phyloP scores from a whole-genome alignment of 371 early-diverging fungal genomes.

The Pancytospora philotis region DNA sequence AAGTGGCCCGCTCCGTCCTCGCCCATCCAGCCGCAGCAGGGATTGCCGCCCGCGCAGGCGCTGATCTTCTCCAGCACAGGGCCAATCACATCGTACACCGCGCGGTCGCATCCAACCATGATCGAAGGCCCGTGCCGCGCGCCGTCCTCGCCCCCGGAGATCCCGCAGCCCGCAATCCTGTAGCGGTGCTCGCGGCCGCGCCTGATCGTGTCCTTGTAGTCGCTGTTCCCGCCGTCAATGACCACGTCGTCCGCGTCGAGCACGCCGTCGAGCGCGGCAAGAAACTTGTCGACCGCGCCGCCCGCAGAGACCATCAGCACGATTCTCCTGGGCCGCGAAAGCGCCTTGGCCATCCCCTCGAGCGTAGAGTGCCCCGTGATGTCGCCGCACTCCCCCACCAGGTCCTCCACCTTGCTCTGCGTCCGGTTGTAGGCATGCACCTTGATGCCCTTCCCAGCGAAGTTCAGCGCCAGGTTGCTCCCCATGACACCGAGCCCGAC shows the following conservation, averaged over 20 bases:
- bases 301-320: conserved; percentile 94
- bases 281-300: conserved; percentile 79
- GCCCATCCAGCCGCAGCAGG: conserved; percentile 98
- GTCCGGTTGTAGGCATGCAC: conserved; percentile 81
- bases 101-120: conserved; percentile 89
- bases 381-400: conserved; percentile 68
- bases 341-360: conserved; percentile 74
- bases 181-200: conserved; percentile 61
- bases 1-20: conserved; percentile 92
- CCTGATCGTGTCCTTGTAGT: conserved; percentile 86
- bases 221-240: conserved; percentile 96
- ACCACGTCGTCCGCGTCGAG: conserved; percentile 81
- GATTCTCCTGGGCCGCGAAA: conserved; percentile 74
- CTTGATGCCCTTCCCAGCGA: conserved; percentile 81
- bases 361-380: conserved; percentile 73
- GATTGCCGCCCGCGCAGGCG: conserved; percentile 66
- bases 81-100: conserved; percentile 70
- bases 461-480: conserved; percentile 89
- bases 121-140: conserved; percentile 90
- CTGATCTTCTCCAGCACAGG: conserved; percentile 82
- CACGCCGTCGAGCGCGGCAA: conserved; percentile 70
- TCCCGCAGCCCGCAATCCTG: conserved; percentile 87
- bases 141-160: conserved; percentile 97
- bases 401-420: conserved; percentile 76
- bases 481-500: conserved; percentile 99